Evolutionary conservation across 2,329 filamentous ascomycete species (phyloP), one percentile per base, ranked within the genome.

Genomic region (Aspergillus amoenus): DNA sequence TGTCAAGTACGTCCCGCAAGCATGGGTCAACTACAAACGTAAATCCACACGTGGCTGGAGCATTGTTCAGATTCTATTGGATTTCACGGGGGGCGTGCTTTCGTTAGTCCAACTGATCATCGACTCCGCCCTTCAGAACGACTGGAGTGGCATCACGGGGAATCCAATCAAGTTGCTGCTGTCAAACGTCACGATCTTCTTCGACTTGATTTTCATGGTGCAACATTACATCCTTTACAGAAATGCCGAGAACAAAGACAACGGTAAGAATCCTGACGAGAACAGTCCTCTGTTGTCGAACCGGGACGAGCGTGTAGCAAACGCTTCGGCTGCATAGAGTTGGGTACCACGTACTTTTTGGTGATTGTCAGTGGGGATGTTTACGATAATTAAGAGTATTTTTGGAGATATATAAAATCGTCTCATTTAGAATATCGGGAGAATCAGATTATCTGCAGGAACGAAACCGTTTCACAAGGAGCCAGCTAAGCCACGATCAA

Each of bases 1-100:
- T 24, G 84, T 96, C 76, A 99, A 99, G 78, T 97, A 97, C 76
- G 87, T 91, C 46, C 94, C 94, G 5, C 92, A 96, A 79, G 85
- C 90, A 39, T 81, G 89, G 68, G 82, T 88, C 65, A 97, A 97
- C 78, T 92, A 88, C 72, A 86, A 87, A 66, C 91, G 93, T 68
- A 84, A 88, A 70, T 95, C 90, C 56, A 97, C 94, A 1, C 77
- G 83, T 18, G 94, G 94, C 39, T 97, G 93, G 92, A 89, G 86
- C 66, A 97, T 97, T 63, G 79, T 79, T 60, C 88, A 91, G 71
- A 93, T 97, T 66, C 78, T 96, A 46, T 81, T 97, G 9, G 94
- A 97, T 71, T 82, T 96, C 58, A 78, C 81, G 1, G 94, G 94
- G 39, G 92, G 93, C 37, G 70, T 94, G 17, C 78, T 97, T 49